Evolutionary conservation across 1,284 basidiomycete species (phyloP).

Genomic region (Sporisorium exsertum): DNA sequence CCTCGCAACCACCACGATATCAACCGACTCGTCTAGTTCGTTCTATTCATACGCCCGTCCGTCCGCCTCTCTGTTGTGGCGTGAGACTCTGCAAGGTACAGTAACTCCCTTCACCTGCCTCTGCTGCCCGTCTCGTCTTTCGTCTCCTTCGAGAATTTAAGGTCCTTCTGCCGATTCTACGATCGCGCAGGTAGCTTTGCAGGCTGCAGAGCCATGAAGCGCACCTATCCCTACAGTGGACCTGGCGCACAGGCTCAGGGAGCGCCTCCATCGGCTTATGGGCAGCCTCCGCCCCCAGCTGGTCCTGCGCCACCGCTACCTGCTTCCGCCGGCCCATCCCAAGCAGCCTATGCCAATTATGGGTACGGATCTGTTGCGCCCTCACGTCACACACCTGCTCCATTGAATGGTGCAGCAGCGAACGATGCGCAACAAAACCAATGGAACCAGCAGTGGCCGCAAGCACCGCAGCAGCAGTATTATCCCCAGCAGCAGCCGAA

Average conservation of each 20-base stretch:
- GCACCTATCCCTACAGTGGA: conserved; percentile 25
- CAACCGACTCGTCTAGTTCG: neutral
- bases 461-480: conserved; percentile 30
- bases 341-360: conserved; percentile 54
- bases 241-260: conserved; percentile 21
- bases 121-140: neutral
- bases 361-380: conserved; percentile 51
- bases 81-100: conserved; percentile 1
- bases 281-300: conserved; percentile 40
- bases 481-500: conserved; percentile 50
- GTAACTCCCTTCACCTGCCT: conserved; percentile 1
- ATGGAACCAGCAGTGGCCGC: conserved; percentile 58
- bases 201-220: conserved; percentile 39
- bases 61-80: neutral
- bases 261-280: conserved; percentile 18
- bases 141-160: neutral
- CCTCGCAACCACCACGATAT: neutral
- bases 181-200: neutral
- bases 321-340: conserved; percentile 22
- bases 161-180: neutral
- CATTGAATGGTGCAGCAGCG: conserved; percentile 15
- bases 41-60: neutral
- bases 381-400: conserved; percentile 12
- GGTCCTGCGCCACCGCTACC: conserved; percentile 42
- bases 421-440: conserved; percentile 38